Evolutionary conservation across 2,329 filamentous ascomycete species (phyloP).

Genomic region (Samsoniella hepiali): DNA sequence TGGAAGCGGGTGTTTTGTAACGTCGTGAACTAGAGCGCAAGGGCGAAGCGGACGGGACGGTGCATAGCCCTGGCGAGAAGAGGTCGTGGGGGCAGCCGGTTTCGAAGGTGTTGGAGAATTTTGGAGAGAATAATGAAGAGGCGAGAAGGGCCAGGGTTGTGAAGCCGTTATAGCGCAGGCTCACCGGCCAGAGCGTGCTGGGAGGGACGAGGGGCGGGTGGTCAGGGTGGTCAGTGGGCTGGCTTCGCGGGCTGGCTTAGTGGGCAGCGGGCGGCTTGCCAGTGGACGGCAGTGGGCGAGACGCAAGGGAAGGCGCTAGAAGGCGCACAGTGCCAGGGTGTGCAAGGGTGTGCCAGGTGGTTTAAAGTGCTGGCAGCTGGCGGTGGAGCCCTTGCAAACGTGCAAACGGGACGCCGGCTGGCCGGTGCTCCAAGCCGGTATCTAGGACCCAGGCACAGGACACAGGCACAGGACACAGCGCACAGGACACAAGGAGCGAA

Average conservation of each 20-base stretch:
- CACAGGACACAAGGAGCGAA: not conserved
- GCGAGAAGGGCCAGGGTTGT: not conserved
- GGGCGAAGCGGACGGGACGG: not conserved
- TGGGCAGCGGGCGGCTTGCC: not conserved
- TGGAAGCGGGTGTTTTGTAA: not conserved
- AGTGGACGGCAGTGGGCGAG: not conserved
- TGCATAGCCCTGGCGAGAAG: constrained; percentile 1
- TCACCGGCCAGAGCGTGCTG: not conserved
- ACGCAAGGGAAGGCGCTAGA: constrained; percentile 7
- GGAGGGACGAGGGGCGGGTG: not conserved
- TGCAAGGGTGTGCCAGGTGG: constrained; percentile 1
- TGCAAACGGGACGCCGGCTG: not conserved
- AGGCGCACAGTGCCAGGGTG: not conserved
- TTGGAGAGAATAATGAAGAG: constrained; percentile 2
- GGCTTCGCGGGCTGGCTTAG: not conserved
- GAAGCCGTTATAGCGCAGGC: constrained; percentile 10
- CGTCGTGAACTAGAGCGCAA: not conserved
- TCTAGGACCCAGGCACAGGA: too few relatives aligned
- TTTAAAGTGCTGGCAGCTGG: constrained; percentile 16
- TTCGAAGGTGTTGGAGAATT: constrained; percentile 12
- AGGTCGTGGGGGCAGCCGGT: not conserved
- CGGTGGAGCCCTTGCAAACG: not conserved
- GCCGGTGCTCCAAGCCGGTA: not conserved
- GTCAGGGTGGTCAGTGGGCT: not conserved
- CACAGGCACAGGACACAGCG: not conserved